phyloP scores from a whole-genome alignment of 116 monocot species.

The Trichopus zeylanicus region DNA sequence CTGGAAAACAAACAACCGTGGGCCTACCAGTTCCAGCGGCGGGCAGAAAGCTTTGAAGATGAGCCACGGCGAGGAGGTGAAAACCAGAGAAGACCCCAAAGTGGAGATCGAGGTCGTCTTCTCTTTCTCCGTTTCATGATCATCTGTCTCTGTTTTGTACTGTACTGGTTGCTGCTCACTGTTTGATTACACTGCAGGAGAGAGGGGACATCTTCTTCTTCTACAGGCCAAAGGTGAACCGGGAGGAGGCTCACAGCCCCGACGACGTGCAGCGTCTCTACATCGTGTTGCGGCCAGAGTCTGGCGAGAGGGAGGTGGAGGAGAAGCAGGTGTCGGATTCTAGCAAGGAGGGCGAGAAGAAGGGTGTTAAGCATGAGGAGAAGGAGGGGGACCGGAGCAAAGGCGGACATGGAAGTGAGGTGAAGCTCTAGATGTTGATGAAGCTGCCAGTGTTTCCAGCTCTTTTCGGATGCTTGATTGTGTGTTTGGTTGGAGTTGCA shows the following conservation, averaged over 20 bases:
- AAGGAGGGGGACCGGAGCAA: background rate
- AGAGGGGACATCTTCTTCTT: constrained; percentile 74
- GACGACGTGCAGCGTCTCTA: constrained; percentile 56
- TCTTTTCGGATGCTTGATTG: background rate
- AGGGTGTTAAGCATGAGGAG: background rate
- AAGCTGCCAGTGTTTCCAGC: too few relatives aligned
- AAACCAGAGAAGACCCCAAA: too few relatives aligned
- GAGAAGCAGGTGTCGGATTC: constrained; percentile 54
- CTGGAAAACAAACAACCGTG: too few relatives aligned
- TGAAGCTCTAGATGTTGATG: background rate
- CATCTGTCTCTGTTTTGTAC: background rate
- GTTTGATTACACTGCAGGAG: constrained; percentile 21
- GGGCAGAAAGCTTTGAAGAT: too few relatives aligned
- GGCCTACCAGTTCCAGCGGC: too few relatives aligned
- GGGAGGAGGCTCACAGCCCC: constrained; percentile 38
- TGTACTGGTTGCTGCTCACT: background rate
- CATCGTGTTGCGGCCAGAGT: constrained; percentile 58
- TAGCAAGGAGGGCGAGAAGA: constrained; percentile 39
- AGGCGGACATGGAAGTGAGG: constrained; percentile 50
- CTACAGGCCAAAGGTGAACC: constrained; percentile 48
- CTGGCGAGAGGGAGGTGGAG: constrained; percentile 32
- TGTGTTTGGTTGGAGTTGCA: too few relatives aligned
- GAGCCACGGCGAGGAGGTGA: too few relatives aligned
- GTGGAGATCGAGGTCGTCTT: constrained; percentile 24
- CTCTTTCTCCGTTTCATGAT: too few relatives aligned